Evolutionary conservation across 371 early-diverging fungal species (phyloP), one percentile per base, ranked within the genome.

Genomic region (Mucor indicus): DNA sequence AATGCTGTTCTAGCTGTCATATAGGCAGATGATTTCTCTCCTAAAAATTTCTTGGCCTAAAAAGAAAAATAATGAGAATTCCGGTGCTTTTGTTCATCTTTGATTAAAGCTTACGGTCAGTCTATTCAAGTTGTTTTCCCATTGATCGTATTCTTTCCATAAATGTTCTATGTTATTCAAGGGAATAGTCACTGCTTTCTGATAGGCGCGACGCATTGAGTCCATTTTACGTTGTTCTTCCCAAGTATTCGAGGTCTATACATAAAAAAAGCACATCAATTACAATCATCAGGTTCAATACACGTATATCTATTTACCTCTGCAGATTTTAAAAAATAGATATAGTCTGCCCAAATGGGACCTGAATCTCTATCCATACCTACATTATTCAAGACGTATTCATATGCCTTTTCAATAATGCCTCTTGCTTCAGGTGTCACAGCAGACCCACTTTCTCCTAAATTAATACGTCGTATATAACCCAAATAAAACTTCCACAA

Each of bases 101-200:
- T 27, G 7, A 7, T 33, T 33, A 15, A 11, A 45, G 23, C 67
- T 55, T 80, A 86, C 90, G 44, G 90, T 88, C 50, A 88, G 60
- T 57, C 90, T 83, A 67, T 90, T 93, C 25, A 95, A 66, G 10
- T 72, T 76, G 55, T 91, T 93, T 63, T 98, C 98, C 80, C 91
- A 96, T 31, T 80, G 68, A 66, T 98, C 98, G 62, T 93, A 98
- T 37, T 94, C 90, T 42, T 91, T 91, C 98, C 98, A 98, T 8
- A 98, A 77, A 46, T 84, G 80, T 44, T 96, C 97, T 5, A 96
- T 79, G 42, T 91, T 87, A 45, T 80, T 71, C 33, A 93, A 53
- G 0, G 97, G 97, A 21, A 93, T 90, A 10, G 83, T 67, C 4
- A 95, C 81, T 4, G 95, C 98, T 29, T 81, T 79, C 52, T 93